These are phyloP conservation scores for Aureobasidium sp. DNA, from an alignment of 2,329 filamentous ascomycete species.

Conservation along the genomic window DNA sequence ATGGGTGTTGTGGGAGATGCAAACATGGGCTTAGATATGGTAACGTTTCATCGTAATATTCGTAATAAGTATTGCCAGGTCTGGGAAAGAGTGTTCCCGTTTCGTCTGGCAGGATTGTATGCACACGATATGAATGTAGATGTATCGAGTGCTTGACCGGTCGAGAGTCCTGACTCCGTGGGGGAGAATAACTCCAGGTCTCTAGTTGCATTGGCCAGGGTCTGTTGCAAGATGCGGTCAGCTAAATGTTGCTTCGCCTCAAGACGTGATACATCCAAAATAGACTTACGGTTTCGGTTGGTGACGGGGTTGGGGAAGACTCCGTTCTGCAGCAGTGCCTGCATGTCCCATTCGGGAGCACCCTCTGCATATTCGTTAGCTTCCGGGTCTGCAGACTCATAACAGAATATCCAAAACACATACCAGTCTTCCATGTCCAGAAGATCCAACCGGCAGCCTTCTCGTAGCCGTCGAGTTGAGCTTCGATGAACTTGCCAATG, in stretches of 20 bases:
- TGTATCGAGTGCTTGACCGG: background rate
- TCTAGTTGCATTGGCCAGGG: constrained; percentile 11
- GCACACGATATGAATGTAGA: background rate
- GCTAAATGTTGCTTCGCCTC: background rate
- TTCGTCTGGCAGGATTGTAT: background rate
- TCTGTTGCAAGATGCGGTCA: background rate
- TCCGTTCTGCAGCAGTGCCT: constrained; percentile 33
- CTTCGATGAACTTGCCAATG: constrained; percentile 37
- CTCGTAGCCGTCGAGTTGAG: constrained; percentile 40
- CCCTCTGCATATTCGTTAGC: constrained; percentile 24
- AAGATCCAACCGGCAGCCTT: constrained; percentile 42
- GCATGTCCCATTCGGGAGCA: constrained; percentile 42
- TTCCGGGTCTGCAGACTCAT: background rate
- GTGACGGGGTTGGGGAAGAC: constrained; percentile 22
- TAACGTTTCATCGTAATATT: background rate
- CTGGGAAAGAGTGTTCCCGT: background rate
- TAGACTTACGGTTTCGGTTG: constrained; percentile 18
- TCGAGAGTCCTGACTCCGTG: background rate
- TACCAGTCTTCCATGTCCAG: constrained; percentile 41
- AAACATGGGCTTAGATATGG: background rate
- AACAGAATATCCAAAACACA: background rate
- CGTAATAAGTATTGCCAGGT: background rate
- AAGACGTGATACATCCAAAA: background rate
- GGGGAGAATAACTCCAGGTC: background rate
- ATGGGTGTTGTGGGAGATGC: background rate